Percentiles rank a stretch among this genome's conserved stretches.
Evolutionary conservation across 1,139 yeast species (phyloP).

Genomic region (Scheffersomyces cryptocercus): DNA sequence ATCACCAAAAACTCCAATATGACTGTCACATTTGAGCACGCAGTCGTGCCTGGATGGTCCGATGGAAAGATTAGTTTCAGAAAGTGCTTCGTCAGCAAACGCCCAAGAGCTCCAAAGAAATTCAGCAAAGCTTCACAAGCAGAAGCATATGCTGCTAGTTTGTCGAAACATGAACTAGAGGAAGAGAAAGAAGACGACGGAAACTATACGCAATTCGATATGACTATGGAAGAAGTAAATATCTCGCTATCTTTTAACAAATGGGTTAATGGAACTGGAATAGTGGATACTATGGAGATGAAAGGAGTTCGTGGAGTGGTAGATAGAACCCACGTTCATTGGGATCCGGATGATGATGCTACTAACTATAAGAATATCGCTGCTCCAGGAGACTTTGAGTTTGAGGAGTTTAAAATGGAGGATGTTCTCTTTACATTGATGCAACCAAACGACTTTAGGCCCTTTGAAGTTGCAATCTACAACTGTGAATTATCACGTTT

Average conservation of each 20-base stretch:
- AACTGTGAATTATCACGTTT: constrained; percentile 78
- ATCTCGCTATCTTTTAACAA: constrained; percentile 78
- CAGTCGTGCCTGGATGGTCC: constrained; percentile 93
- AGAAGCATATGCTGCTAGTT: constrained; percentile 56
- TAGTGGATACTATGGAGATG: constrained; percentile 77
- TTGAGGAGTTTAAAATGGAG: constrained; percentile 77
- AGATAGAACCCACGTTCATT: constrained; percentile 82
- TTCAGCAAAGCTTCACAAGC: constrained; percentile 77
- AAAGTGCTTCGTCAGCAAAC: constrained; percentile 81
- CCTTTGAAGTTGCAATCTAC: constrained; percentile 83
- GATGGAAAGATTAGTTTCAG: constrained; percentile 83
- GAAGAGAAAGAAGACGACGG: constrained; percentile 70
- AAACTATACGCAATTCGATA: constrained; percentile 91
- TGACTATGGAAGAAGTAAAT: constrained; percentile 83
- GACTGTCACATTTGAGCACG: constrained; percentile 87
- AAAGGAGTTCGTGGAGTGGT: constrained; percentile 89
- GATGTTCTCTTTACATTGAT: constrained; percentile 79
- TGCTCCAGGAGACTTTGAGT: constrained; percentile 89
- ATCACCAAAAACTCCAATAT: constrained; percentile 85
- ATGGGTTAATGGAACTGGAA: constrained; percentile 91
- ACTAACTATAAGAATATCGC: constrained; percentile 72
- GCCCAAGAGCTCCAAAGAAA: constrained; percentile 61
- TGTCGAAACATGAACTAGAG: constrained; percentile 20
- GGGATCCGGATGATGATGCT: constrained; percentile 85
- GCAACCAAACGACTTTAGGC: constrained; percentile 81